Conservation (phyloP, 2,329 filamentous ascomycete species). For the Neonectria ditissima region DNA sequence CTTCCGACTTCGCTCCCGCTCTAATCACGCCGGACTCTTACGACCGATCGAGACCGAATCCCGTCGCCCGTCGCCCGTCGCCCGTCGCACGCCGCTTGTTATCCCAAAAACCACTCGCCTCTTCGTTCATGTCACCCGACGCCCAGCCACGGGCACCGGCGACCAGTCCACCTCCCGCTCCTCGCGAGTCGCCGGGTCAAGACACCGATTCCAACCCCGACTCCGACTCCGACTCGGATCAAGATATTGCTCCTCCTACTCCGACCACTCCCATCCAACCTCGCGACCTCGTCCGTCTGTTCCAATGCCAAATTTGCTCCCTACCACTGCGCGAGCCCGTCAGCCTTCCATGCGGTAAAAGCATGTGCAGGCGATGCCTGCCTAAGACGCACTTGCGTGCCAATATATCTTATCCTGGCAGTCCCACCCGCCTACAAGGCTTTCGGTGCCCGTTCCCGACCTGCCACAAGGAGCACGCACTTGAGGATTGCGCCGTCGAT, state of each 20-base stretch:
- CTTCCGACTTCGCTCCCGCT: not conserved
- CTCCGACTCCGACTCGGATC: constrained; percentile 4
- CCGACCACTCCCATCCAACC: constrained; percentile 28
- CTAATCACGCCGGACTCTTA: not conserved
- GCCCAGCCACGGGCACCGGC: constrained; percentile 8
- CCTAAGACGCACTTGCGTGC: constrained; percentile 73
- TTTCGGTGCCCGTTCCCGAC: constrained; percentile 79
- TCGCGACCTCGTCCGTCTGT: constrained; percentile 68
- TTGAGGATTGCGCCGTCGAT: constrained; percentile 81
- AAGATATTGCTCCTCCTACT: not conserved
- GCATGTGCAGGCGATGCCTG: constrained; percentile 80
- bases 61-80: not conserved
- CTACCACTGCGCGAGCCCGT: constrained; percentile 75
- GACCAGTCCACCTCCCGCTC: constrained; percentile 8
- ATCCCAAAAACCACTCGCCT: not conserved
- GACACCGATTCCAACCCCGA: constrained; percentile 11
- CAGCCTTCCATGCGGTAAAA: constrained; percentile 84
- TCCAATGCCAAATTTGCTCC: constrained; percentile 83
- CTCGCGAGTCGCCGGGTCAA: constrained; percentile 11
- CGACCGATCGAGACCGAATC: not conserved
- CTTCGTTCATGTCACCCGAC: constrained; percentile 12
- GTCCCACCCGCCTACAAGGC: constrained; percentile 73
- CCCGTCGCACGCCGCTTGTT: not conserved
- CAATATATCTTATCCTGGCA: constrained; percentile 82
- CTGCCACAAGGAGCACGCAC: constrained; percentile 78